Evolutionary conservation across 2,329 filamentous ascomycete genomes (phyloP).

Genomic region (Bimuria novae-zelandiae): DNA sequence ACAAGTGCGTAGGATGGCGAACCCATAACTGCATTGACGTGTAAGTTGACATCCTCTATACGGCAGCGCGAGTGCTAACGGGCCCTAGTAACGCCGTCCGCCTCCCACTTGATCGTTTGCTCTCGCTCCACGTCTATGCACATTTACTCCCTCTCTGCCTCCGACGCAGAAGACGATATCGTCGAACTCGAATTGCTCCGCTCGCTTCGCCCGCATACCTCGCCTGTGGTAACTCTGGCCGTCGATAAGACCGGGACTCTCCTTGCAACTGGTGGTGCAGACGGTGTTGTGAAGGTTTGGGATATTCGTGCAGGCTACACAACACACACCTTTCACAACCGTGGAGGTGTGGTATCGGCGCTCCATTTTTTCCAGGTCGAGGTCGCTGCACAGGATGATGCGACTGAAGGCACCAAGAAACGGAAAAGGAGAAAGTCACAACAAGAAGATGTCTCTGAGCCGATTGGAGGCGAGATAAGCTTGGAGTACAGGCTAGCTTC

Average conservation of each 20-base stretch:
- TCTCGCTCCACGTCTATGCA: conserved; percentile 96
- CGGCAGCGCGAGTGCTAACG: conserved; percentile 9
- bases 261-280: conserved; percentile 88
- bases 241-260: conserved; percentile 87
- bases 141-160: conserved; percentile 74
- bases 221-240: conserved; percentile 84
- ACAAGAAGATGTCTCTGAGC: conserved; percentile 50
- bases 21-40: conserved; percentile 72
- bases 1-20: conserved; percentile 61
- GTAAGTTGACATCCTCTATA: conserved; percentile 48
- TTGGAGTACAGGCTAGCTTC: conserved; percentile 80
- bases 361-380: conserved; percentile 87
- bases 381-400: conserved; percentile 52
- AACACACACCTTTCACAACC: conserved; percentile 93
- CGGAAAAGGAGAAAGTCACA: conserved; percentile 50
- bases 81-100: conserved; percentile 77
- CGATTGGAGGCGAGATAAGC: conserved; percentile 52
- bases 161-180: conserved; percentile 64
- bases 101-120: conserved; percentile 85
- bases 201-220: conserved; percentile 85
- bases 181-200: conserved; percentile 66
- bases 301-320: conserved; percentile 88
- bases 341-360: conserved; percentile 88
- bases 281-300: conserved; percentile 95
- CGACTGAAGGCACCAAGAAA: conserved; percentile 40